Percentiles rank a stretch among this genome's conserved stretches.
Conservation (phyloP, 805 yeast genomes). For the Grigorovia jiainica region DNA sequence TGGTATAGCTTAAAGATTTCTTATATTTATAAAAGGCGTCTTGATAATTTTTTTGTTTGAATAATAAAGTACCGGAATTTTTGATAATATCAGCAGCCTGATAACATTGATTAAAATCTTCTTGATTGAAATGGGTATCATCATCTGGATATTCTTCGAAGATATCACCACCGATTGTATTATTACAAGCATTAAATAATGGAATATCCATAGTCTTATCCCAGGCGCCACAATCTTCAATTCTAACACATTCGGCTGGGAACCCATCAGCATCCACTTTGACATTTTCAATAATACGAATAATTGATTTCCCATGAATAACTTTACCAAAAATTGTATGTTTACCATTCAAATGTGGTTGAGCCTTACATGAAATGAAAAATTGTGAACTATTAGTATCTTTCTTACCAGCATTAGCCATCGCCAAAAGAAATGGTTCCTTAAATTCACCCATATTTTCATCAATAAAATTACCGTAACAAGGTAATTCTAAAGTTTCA, state of each 20-base stretch:
- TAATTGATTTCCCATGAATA: slow-evolving; percentile 54
- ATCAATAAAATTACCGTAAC: slow-evolving; percentile 39
- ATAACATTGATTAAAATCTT: slow-evolving; percentile 43
- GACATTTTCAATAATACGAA: slow-evolving; percentile 53
- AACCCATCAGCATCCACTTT: slow-evolving; percentile 37
- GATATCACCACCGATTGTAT: slow-evolving; percentile 54
- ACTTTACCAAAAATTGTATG: slow-evolving; percentile 75
- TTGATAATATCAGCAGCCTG: slow-evolving; percentile 49
- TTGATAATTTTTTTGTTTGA: slow-evolving; percentile 40
- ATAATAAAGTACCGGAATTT: slow-evolving; percentile 54
- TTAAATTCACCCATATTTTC: slow-evolving; percentile 42
- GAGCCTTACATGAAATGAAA: slow-evolving; percentile 58
- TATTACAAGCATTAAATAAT: slow-evolving; percentile 52
- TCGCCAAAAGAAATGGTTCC: slow-evolving; percentile 44
- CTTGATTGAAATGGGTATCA: slow-evolving; percentile 48
- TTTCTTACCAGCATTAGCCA: slow-evolving; percentile 49
- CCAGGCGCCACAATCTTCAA: slow-evolving; percentile 60
- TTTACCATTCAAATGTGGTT: slow-evolving; percentile 66
- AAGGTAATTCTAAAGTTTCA: slow-evolving; percentile 11
- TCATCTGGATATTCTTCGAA: slow-evolving; percentile 77
- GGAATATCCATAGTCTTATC: slow-evolving; percentile 43
- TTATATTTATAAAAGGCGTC: slow-evolving; percentile 54
- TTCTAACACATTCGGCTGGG: slow-evolving; percentile 35
- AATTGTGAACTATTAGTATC: slow-evolving; percentile 56
- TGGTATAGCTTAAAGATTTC: slow-evolving; percentile 58